A percentile compares a stretch with the other conserved stretches of the same genome.
Evolutionary conservation across 768 basidiomycete genomes (phyloP).

Genomic region (Suillus occidentalis): DNA sequence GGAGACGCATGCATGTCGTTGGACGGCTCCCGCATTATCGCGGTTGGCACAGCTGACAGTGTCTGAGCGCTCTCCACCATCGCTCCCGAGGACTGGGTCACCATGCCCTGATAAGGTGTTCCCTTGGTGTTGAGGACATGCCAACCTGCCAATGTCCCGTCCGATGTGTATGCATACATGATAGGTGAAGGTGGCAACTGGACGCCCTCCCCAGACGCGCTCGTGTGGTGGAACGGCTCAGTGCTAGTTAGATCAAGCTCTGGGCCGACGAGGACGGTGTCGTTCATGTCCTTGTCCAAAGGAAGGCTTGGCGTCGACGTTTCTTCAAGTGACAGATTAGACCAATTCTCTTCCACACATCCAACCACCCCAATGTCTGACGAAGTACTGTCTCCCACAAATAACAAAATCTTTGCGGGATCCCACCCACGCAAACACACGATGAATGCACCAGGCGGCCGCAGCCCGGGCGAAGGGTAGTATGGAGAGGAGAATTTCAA

Average conservation of each 20-base stretch:
- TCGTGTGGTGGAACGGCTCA: slow-evolving; percentile 37
- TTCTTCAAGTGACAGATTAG: slow-evolving; percentile 48
- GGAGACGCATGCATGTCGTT: slow-evolving; percentile 33
- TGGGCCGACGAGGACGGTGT: slow-evolving; percentile 66
- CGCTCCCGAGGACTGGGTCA: slow-evolving; percentile 20
- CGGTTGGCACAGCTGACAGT: slow-evolving; percentile 21
- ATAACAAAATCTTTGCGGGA: slow-evolving; percentile 41
- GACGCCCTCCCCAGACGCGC: slow-evolving; percentile 41
- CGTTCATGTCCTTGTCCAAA: slow-evolving; percentile 65
- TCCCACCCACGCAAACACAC: slow-evolving; percentile 45
- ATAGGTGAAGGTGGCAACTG: slow-evolving; percentile 56
- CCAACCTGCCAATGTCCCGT: slow-evolving; percentile 79
- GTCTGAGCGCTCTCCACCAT: slow-evolving; percentile 32
- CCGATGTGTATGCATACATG: slow-evolving; percentile 74
- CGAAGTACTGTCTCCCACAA: slow-evolving; percentile 51
- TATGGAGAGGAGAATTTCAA: slow-evolving; percentile 40
- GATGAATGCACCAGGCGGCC: slow-evolving; percentile 45
- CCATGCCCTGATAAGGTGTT: slow-evolving; percentile 57
- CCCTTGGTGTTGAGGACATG: slow-evolving; percentile 58
- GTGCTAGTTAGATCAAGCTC: slow-evolving; percentile 63
- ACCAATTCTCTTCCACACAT: slow-evolving; percentile 40
- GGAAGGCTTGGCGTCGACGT: slow-evolving; percentile 59
- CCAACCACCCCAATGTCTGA: slow-evolving; percentile 51
- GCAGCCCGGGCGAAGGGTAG: slow-evolving; percentile 44
- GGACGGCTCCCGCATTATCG: slow-evolving; percentile 28